These are phyloP conservation scores for Pseudogymnoascus sp. DNA, from an alignment of 2,329 filamentous ascomycete species.

Conservation along the genomic window DNA sequence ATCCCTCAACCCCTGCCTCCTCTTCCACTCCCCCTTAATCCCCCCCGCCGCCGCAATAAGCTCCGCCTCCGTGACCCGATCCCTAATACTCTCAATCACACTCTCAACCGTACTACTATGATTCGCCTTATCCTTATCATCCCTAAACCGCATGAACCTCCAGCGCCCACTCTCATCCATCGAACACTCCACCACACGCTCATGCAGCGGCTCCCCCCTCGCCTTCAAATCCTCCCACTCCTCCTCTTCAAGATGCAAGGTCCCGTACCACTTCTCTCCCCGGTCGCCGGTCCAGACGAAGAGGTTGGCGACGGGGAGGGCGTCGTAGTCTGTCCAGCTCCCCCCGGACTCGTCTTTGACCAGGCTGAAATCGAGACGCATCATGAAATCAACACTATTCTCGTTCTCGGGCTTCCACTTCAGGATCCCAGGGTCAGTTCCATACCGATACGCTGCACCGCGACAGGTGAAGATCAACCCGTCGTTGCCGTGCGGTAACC, in stretches of 20 bases:
- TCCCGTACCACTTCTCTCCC: constrained; percentile 45
- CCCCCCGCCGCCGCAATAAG: constrained; percentile 57
- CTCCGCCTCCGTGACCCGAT: constrained; percentile 76
- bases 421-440: constrained; percentile 86
- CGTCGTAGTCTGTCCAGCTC: constrained; percentile 69
- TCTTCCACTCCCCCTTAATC: constrained; percentile 78
- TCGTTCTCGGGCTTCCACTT: constrained; percentile 97
- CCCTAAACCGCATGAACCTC: constrained; percentile 81
- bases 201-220: constrained; percentile 66
- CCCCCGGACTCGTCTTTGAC: constrained; percentile 56
- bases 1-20: constrained; percentile 17
- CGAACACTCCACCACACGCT: constrained; percentile 83
- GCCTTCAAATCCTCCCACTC: constrained; percentile 82
- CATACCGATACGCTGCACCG: constrained; percentile 74
- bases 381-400: constrained; percentile 87
- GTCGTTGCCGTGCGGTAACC: constrained; percentile 85
- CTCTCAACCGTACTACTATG: constrained; percentile 76
- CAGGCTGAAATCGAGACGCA: constrained; percentile 66
- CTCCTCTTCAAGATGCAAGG: constrained; percentile 58
- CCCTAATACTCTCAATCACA: constrained; percentile 82
- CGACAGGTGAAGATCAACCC: constrained; percentile 97
- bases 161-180: constrained; percentile 67
- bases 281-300: constrained; percentile 58
- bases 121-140: constrained; percentile 88
- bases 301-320: constrained; percentile 64